These are phyloP conservation scores for Verbascum thapsus DNA, from an alignment of 257 asterid species.

Conservation along the genomic window DNA sequence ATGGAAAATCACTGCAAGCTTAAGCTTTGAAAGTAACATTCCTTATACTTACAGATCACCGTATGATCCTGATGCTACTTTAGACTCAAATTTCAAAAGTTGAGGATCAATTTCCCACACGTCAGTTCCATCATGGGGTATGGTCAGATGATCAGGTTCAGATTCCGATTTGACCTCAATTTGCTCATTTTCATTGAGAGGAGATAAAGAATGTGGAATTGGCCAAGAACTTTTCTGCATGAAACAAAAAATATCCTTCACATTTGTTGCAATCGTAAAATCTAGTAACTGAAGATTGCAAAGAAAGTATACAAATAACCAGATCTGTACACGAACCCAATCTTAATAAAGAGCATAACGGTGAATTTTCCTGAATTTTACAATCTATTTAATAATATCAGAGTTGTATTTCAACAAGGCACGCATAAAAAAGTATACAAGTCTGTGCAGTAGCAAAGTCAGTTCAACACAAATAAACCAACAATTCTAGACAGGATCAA, in stretches of 20 bases:
- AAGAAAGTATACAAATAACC: not conserved
- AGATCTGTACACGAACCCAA: not conserved
- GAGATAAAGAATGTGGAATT: constrained; percentile 26
- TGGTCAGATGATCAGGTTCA: constrained; percentile 38
- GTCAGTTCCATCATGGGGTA: constrained; percentile 48
- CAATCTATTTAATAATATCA: not conserved
- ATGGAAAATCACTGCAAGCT: constrained; percentile 24
- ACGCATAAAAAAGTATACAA: not conserved
- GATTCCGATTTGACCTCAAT: constrained; percentile 27
- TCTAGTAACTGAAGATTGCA: not conserved
- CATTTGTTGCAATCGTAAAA: not conserved
- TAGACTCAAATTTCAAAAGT: constrained; percentile 37
- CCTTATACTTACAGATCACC: constrained; percentile 45
- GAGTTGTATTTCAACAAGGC: not conserved
- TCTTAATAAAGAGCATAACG: not conserved
- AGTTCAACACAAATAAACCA: not conserved
- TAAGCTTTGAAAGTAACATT: constrained; percentile 23
- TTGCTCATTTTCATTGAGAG: constrained; percentile 30
- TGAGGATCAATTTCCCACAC: constrained; percentile 54
- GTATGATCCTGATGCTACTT: constrained; percentile 51
- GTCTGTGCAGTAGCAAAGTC: not conserved
- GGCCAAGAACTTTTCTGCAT: constrained; percentile 39
- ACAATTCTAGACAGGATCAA: not conserved
- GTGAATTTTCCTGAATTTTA: not conserved
- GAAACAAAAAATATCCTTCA: constrained; percentile 2